Conservation (phyloP, 1,284 basidiomycete species). For the Puccinia novopanici region DNA sequence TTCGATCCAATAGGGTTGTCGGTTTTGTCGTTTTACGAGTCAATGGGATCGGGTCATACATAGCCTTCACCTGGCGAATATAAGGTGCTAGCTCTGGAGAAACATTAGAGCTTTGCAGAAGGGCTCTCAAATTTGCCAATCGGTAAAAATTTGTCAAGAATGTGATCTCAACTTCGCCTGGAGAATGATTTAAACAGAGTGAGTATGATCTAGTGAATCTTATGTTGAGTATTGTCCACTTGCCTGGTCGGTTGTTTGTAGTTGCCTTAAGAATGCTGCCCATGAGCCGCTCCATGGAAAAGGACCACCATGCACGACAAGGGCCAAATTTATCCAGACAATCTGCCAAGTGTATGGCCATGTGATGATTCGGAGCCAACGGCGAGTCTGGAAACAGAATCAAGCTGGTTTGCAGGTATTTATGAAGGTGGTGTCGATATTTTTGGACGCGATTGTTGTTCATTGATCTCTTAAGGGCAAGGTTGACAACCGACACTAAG, state of each 20-base stretch:
- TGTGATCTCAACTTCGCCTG: neutral
- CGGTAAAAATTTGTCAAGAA: conserved; percentile 18
- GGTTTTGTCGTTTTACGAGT: no score
- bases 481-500: conserved; percentile 33
- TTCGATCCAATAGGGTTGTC: no score
- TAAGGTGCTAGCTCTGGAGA: neutral
- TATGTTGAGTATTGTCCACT: neutral
- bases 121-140: neutral
- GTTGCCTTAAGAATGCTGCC: conserved; percentile 20
- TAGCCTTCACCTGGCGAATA: neutral
- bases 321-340: conserved; percentile 43
- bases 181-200: neutral
- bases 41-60: conserved; percentile 26
- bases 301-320: conserved; percentile 25
- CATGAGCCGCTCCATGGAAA: conserved; percentile 38
- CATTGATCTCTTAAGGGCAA: conserved; percentile 33
- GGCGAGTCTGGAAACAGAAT: conserved; percentile 4
- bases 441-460: conserved; percentile 4
- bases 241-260: conserved; percentile 32
- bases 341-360: conserved; percentile 42
- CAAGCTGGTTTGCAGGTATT: conserved; percentile 19
- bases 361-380: conserved; percentile 43
- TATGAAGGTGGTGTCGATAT: conserved; percentile 15
- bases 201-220: neutral
- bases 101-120: neutral